Evolutionary conservation across 2,329 filamentous ascomycete species (phyloP), one percentile per base, ranked within the genome.

Genomic region (Cladosporium sp.): DNA sequence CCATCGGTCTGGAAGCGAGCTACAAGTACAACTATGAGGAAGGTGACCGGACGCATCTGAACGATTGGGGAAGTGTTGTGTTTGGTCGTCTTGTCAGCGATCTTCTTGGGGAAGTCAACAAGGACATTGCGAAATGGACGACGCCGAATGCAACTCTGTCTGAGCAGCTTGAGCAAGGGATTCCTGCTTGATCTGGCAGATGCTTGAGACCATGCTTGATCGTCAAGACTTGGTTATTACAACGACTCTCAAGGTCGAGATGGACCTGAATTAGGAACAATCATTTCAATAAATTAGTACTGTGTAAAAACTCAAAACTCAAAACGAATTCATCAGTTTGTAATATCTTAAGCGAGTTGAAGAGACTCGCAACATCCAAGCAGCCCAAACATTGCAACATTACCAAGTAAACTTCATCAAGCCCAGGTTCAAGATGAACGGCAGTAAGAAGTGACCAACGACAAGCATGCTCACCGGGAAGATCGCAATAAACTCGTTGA

Each of bases 351-450:
- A n/a, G n/a, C n/a, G n/a, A n/a, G n/a, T n/a, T n/a, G n/a, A n/a
- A n/a, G n/a, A n/a, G n/a, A n/a, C n/a, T n/a, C n/a, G n/a, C n/a
- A n/a, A n/a, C n/a, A n/a, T n/a, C n/a, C n/a, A n/a, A n/a, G n/a
- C n/a, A n/a, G n/a, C n/a, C n/a, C n/a, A n/a, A n/a, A n/a, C n/a
- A n/a, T 27, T 27, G 22, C 9, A 27, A n/a, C 22, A 27, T 27
- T 73, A 83, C 73, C 76, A 83, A 40, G 76, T 80, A 61, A 83
- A 82, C 63, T 76, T 73, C 80, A 85, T 84, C 68, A 85, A 62
- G 44, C 79, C 80, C 17, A 82, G 82, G 58, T 85, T 85, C 54
- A 85, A 66, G 51, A 73, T 73, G 43, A 85, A 75, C 8, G 82
- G 82, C 52, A 84, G 64, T 36, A 80, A 64, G 61, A 83, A 80